These are phyloP conservation scores for Ustilaginoidea virens DNA, from an alignment of 2,329 filamentous ascomycete genomes.

Conservation along the genomic window DNA sequence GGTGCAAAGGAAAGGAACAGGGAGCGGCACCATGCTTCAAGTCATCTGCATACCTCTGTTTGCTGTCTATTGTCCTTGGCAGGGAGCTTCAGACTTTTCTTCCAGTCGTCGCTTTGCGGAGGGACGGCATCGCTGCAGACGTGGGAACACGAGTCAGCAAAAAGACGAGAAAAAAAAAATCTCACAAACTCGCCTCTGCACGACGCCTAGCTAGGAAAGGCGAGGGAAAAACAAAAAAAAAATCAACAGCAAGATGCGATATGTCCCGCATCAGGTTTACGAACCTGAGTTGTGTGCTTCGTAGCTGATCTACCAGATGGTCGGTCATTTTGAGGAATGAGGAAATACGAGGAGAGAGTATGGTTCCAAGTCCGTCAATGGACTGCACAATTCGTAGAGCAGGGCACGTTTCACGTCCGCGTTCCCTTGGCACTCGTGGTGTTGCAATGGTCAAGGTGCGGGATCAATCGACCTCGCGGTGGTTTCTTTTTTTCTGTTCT, in stretches of 20 bases:
- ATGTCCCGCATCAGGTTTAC: conserved; percentile 7
- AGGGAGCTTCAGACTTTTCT: conserved; percentile 55
- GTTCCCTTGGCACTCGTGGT: no score
- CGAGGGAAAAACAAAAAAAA: no score
- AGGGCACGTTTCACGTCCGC: conserved; percentile 6
- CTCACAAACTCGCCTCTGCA: no score
- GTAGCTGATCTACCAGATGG: conserved; percentile 29
- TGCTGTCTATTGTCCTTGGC: conserved; percentile 63
- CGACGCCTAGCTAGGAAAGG: no score
- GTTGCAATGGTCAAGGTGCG: no score
- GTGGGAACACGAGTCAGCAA: conserved; percentile 2
- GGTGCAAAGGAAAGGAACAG: no score
- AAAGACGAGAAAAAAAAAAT: background rate
- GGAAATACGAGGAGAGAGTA: no score
- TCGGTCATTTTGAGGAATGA: conserved; percentile 23
- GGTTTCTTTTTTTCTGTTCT: no score
- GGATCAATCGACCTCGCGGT: no score
- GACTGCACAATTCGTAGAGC: conserved; percentile 9
- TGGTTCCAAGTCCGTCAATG: conserved; percentile 12
- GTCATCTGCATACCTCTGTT: conserved; percentile 46
- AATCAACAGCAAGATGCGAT: conserved; percentile 4
- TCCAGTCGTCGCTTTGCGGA: conserved; percentile 49
- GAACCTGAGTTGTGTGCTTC: conserved; percentile 25
- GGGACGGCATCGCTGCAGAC: conserved; percentile 28
- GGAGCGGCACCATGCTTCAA: conserved; percentile 1